Conservation (phyloP, 805 yeast genomes). For the Debaryomyces prosopidis region DNA sequence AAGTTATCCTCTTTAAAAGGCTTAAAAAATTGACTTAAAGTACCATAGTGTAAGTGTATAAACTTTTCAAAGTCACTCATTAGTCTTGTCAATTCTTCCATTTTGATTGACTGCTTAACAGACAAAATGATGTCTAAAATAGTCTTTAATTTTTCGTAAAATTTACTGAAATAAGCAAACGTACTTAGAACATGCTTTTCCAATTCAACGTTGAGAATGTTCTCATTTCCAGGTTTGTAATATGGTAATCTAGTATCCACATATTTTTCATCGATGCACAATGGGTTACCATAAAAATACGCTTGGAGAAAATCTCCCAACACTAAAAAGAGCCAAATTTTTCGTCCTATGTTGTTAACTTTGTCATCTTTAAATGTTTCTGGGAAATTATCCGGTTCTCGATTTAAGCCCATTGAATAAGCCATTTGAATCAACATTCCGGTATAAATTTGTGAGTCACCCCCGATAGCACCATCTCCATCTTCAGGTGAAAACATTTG, state of each 20-base stretch:
- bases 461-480: slow-evolving; percentile 62
- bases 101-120: slow-evolving; percentile 16
- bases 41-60: slow-evolving; percentile 31
- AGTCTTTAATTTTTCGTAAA: slow-evolving; percentile 25
- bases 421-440: slow-evolving; percentile 68
- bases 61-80: slow-evolving; percentile 38
- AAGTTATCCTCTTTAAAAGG: slow-evolving; percentile 17
- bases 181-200: slow-evolving; percentile 38
- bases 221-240: slow-evolving; percentile 35
- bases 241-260: slow-evolving; percentile 32
- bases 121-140: slow-evolving; percentile 23
- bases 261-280: slow-evolving; percentile 25
- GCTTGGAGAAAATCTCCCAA: slow-evolving; percentile 31
- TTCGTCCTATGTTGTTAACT: slow-evolving; percentile 28
- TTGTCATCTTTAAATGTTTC: slow-evolving; percentile 23
- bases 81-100: slow-evolving; percentile 17
- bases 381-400: slow-evolving; percentile 60
- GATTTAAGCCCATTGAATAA: slow-evolving; percentile 61
- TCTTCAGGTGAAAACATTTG: slow-evolving; percentile 53
- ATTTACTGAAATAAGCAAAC: slow-evolving; percentile 27
- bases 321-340: slow-evolving; percentile 36
- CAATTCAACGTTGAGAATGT: slow-evolving; percentile 30
- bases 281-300: slow-evolving; percentile 35
- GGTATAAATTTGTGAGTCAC: slow-evolving; percentile 54
- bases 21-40: slow-evolving; percentile 14